Conservation (phyloP, 2,329 filamentous ascomycete species). For the Zymoseptoria brevis region DNA sequence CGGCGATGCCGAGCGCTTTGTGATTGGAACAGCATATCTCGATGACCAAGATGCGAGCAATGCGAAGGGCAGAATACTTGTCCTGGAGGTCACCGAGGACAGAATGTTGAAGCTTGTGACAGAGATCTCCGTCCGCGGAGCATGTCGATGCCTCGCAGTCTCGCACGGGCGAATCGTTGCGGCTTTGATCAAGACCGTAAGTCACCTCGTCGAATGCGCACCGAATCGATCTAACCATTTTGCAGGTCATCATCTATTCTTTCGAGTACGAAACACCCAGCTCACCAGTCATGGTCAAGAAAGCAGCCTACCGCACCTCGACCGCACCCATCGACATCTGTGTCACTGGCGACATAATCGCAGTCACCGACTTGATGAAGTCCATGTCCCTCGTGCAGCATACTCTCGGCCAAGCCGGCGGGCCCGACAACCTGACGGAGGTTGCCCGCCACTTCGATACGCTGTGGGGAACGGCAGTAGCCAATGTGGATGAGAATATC, state of each 20-base stretch:
- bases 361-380: conserved; percentile 89
- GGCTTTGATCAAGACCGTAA: conserved; percentile 79
- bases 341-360: conserved; percentile 66
- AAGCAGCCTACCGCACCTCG: conserved; percentile 70
- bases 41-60: conserved; percentile 48
- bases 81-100: conserved; percentile 73
- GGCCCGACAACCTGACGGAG: conserved; percentile 60
- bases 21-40: conserved; percentile 82
- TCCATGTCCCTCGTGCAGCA: conserved; percentile 74
- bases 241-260: conserved; percentile 51
- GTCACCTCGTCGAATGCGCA: conserved; percentile 15
- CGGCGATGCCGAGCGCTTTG: conserved; percentile 62
- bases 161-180: conserved; percentile 73
- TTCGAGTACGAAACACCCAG: conserved; percentile 48
- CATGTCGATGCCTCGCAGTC: conserved; percentile 70
- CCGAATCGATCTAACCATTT: not conserved
- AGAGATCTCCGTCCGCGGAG: conserved; percentile 63
- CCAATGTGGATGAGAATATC: conserved; percentile 60
- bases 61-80: conserved; percentile 68
- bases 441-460: conserved; percentile 73
- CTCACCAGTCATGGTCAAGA: conserved; percentile 53
- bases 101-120: conserved; percentile 65
- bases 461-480: conserved; percentile 72
- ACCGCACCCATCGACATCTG: conserved; percentile 77
- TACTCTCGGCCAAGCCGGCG: conserved; percentile 43